Evolutionary conservation across 768 basidiomycete species (phyloP), one percentile per base, ranked within the genome.

Genomic region (Rhodosporidiobolus sp.): DNA sequence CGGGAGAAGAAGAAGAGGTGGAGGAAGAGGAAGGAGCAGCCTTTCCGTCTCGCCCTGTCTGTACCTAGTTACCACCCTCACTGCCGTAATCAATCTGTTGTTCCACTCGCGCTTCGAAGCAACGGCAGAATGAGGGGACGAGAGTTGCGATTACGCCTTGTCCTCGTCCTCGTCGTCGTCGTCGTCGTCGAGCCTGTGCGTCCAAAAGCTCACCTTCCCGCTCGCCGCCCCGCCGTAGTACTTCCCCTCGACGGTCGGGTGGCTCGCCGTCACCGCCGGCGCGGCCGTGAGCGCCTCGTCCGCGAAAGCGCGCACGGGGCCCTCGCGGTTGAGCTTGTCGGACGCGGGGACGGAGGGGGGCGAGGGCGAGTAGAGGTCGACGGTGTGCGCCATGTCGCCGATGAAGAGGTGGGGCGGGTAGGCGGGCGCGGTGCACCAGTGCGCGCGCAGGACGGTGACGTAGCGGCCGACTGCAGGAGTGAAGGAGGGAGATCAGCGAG

Each of bases 371-470:
- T 80, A 77, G 16, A 84, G 78, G 56, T 82, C 80, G 49, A 83
- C 63, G 22, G 69, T 77, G 30, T 80, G 77, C 55, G 80, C 77
- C 83, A 84, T 84, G 75, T 82, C 79, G 19, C 83, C 83, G 34
- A 82, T 73, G 22, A 43, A 24, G 52, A 76, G 35, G 62, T 72
- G 74, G 9, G 67, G 73, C 20, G 70, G 67, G 19, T 34, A 38
- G 24, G 57, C 10, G 6, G 72, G 54, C 19, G 34, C 32, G 54
- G 76, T 50, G 22, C 78, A 78, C 83, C 83, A 84, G 59, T 82
- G 81, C 0, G 83, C 83, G 54, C 82, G 79, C 52, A 84, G 76
- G 64, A 84, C 82, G 32, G 82, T 81, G 16, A 83, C 77, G 81
- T 82, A 83, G 45, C 81, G 77, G 2, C 83, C 83, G 54, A 72